These are phyloP conservation scores for Nitzschia palea DNA, from an alignment of 108 stramenopile genomes.

Conservation along the genomic window DNA sequence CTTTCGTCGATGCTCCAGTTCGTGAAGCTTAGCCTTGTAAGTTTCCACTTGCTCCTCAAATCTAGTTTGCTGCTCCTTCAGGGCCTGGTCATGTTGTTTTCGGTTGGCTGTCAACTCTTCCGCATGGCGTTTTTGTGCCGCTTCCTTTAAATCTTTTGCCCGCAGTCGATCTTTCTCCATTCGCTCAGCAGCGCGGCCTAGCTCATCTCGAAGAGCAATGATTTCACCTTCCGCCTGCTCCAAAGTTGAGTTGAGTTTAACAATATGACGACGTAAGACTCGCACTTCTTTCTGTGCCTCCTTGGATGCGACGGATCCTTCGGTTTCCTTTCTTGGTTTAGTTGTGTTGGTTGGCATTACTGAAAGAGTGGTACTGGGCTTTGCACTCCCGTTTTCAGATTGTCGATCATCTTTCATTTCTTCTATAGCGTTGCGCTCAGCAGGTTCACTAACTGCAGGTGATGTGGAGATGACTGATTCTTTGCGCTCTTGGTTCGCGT, in stretches of 20 bases:
- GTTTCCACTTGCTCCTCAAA: conserved; percentile 43
- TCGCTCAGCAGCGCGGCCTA: conserved; percentile 67
- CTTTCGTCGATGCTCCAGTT: conserved; percentile 53
- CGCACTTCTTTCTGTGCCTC: conserved; percentile 65
- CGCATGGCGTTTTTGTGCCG: conserved; percentile 36
- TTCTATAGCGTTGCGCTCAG: too few relatives aligned
- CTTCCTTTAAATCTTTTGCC: conserved; percentile 63
- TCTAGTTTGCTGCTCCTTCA: conserved; percentile 49
- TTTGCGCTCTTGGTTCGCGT: too few relatives aligned
- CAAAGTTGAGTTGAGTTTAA: conserved; percentile 70
- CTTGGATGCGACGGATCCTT: conserved; percentile 10
- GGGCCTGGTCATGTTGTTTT: conserved; percentile 51
- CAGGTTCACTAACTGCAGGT: too few relatives aligned
- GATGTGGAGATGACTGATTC: too few relatives aligned
- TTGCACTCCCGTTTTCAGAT: too few relatives aligned
- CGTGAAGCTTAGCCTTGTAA: conserved; percentile 23
- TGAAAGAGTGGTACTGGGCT: too few relatives aligned
- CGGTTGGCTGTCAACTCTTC: conserved; percentile 48
- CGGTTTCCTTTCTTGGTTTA: conserved; percentile 19
- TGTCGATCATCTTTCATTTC: too few relatives aligned
- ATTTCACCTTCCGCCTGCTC: conserved; percentile 78
- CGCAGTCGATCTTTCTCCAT: conserved; percentile 77
- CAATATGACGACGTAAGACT: conserved; percentile 67
- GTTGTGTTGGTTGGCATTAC: too few relatives aligned
- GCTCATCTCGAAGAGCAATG: conserved; percentile 72